Conservation (phyloP, 129 eudicot species). For the Arctium lappa region DNA sequence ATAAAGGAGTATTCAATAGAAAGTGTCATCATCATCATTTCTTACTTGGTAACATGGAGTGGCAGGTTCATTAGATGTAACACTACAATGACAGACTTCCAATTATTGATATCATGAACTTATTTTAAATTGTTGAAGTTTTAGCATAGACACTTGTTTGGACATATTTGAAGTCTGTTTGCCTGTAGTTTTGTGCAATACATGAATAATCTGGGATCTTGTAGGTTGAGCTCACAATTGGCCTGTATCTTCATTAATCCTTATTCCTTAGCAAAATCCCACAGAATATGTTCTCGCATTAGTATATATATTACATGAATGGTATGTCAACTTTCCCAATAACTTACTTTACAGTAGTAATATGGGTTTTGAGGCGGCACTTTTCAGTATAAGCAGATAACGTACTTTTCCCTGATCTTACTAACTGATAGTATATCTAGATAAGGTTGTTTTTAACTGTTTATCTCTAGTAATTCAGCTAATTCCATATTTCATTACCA, state of each 20-base stretch:
- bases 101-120: too few species aligned
- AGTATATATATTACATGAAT: neutral
- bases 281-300: neutral
- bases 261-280: neutral
- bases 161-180: too few species aligned
- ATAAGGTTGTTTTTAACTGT: neutral
- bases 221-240: neutral
- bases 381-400: neutral
- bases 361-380: neutral
- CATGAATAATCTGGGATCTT: neutral
- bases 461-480: neutral
- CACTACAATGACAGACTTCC: too few species aligned
- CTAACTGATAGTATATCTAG: neutral
- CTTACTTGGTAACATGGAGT: too few species aligned
- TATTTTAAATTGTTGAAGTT: too few species aligned
- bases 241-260: neutral
- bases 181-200: too few species aligned
- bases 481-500: neutral
- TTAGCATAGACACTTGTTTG: too few species aligned
- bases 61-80: too few species aligned
- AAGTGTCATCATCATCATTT: too few species aligned
- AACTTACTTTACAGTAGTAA: neutral
- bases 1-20: too few species aligned
- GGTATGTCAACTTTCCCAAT: neutral
- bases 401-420: neutral